phyloP scores from a whole-genome alignment of 2,329 filamentous ascomycete genomes.

The Cordyceps tenuipes region DNA sequence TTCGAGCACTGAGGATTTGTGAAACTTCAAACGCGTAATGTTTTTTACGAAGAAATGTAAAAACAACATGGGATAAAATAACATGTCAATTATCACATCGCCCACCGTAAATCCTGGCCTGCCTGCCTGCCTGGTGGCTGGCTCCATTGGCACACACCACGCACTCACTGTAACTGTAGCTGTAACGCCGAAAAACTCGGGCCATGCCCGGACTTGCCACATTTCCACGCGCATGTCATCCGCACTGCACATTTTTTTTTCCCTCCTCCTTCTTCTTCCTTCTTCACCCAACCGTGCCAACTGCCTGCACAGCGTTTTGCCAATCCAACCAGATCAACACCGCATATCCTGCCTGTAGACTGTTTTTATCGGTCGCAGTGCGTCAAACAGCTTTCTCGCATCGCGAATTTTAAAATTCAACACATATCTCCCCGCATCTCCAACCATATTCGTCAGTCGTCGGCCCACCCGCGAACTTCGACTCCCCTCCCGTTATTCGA shows the following conservation, averaged over 20 bases:
- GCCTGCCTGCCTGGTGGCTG: not conserved
- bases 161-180: slow-evolving; percentile 3
- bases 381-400: not conserved
- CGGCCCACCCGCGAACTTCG: not conserved
- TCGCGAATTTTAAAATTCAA: not conserved
- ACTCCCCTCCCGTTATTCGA: slow-evolving; percentile 4
- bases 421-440: slow-evolving; percentile 1
- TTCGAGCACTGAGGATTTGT: too few relatives aligned
- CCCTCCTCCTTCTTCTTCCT: not conserved
- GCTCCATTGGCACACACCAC: not conserved
- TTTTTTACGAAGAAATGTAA: too few relatives aligned
- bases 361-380: slow-evolving; percentile 9
- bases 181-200: slow-evolving; percentile 10
- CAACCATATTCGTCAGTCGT: not conserved
- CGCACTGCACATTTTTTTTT: slow-evolving; percentile 9
- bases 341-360: slow-evolving; percentile 9
- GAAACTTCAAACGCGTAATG: too few relatives aligned
- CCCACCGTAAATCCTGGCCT: not conserved
- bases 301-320: slow-evolving; percentile 7
- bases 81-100: not conserved
- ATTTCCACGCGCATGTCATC: slow-evolving; percentile 5
- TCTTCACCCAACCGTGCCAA: slow-evolving; percentile 11
- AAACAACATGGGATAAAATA: not conserved
- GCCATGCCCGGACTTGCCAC: slow-evolving; percentile 9
- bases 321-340: not conserved